Base-by-base conservation (phyloP, 2,329 filamentous ascomycete genomes). In the Zymoseptoria passerinii region DNA sequence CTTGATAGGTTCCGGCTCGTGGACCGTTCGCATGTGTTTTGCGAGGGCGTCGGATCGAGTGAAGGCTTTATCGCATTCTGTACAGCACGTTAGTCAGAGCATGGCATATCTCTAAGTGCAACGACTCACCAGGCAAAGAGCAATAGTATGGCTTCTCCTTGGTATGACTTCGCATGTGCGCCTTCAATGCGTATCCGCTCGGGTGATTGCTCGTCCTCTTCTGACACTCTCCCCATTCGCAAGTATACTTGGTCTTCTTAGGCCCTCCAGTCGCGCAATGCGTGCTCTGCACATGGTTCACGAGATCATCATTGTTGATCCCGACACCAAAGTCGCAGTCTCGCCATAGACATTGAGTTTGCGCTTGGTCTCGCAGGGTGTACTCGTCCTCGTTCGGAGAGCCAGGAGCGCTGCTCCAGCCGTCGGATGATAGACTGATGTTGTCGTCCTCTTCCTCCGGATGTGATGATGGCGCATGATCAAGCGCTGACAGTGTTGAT, bases 121-220 rank as follows among this genome's bases (percentile, higher is more conserved):
- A 35, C 27, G 9, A 66, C 81, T 63, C 81, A 95, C 92, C 92
- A 58, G 94, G 94, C 48, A 99, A 76, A 28, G 91, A 89, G 75
- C 94, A 99, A 76, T 96, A 96, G 72, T 97, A 97, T 0, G 94
- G 94, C 77, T 99, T 99, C 80, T 99, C 94, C 70, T 94, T 84
- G 1, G 94, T 99, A 73, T 99, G 94, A 72, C 92, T 96, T 66
- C 94, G 82, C 92, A 99, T 96, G 71, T 99, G 94, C 8, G 94
- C 94, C 73, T 95, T 92, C 63, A 99, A 78, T 4, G 94, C 94
- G 76, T 99, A 99, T 2, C 90, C 94, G 69, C 91, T 96, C 1
- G 92, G 92, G 75, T 99, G 94, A 18, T 90, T 86, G 74, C 94
- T 85, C 60, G 91, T 90, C 77, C 96, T 97, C 61, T 92, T 79